Evolutionary conservation across 768 basidiomycete species (phyloP), one percentile per base, ranked within the genome.

Genomic region (Russula vinacea): DNA sequence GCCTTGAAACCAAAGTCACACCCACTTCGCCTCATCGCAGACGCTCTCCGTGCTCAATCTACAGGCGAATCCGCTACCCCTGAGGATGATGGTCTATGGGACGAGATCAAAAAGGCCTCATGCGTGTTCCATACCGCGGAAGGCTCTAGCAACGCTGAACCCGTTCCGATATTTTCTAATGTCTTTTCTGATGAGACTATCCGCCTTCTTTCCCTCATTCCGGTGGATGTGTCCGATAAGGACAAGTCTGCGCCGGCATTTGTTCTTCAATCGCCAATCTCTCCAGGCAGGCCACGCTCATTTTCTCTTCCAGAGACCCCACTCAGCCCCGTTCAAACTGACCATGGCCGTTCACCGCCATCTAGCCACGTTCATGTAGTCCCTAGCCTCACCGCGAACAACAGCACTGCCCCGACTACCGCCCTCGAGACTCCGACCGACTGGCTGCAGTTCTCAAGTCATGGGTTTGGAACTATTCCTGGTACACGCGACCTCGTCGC

Each of bases 121-220:
- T 32, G 56, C 4, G 37, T 8, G 5, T 11, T 33, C 78, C 78
- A 24, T 40, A 56, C 65, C 1, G 58, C 66, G 10, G 72, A 71
- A 22, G 62, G 60, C 33, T 50, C 62, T 13, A 67, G 19, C 16
- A 47, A 63, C 8, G 39, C 51, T 16, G 77, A 81, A 19, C 77
- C 74, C 32, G 71, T 62, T 69, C 78, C 73, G 60, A 77, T 66
- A 62, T 74, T 68, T 73, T 87, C 59, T 68, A 80, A 80, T 56
- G 75, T 92, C 58, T 84, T 92, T 60, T 78, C 84, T 5, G 88
- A 90, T 62, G 90, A 90, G 62, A 90, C 86, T 0, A 77, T 88
- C 24, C 77, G 76, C 16, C 58, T 83, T 0, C 61, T 83, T 47
- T 76, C 83, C 2, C 77, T 83, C 64, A 73, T 85, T 29, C 81